Conservation (phyloP, 106 monocot genomes). For the Dactylorhiza incarnata region DNA sequence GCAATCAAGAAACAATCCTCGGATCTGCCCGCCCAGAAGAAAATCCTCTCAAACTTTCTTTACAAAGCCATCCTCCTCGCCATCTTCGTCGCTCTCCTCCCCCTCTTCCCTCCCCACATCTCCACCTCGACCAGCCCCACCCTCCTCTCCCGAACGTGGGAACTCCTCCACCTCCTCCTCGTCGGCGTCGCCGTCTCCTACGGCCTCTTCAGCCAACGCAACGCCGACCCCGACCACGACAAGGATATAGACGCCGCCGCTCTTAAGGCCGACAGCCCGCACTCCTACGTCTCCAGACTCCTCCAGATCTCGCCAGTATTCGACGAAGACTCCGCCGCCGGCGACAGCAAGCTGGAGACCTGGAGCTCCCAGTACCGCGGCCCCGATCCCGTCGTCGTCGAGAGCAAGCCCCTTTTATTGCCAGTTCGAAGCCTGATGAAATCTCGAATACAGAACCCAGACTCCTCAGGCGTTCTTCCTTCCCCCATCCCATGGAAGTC, state of each 20-base stretch:
- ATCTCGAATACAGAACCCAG: neutral
- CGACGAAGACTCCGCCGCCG: conserved; percentile 7
- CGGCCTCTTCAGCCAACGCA: conserved; percentile 70
- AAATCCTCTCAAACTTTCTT: conserved; percentile 23
- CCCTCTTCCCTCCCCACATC: conserved; percentile 40
- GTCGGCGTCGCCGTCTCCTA: conserved; percentile 84
- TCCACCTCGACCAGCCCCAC: conserved; percentile 29
- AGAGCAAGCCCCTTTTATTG: conserved; percentile 25
- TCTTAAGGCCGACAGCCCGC: conserved; percentile 8
- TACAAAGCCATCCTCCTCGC: conserved; percentile 38
- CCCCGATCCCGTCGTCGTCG: conserved; percentile 33
- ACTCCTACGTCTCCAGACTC: conserved; percentile 21
- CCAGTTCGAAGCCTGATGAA: conserved; percentile 50
- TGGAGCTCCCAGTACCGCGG: conserved; percentile 53
- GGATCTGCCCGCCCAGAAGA: neutral
- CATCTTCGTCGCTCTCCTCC: conserved; percentile 38
- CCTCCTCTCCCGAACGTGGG: conserved; percentile 49
- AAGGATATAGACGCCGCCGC: conserved; percentile 10
- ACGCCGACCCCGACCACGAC: conserved; percentile 23
- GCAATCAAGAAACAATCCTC: neutral
- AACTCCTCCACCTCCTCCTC: conserved; percentile 74
- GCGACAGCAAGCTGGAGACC: conserved; percentile 8
- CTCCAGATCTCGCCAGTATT: conserved; percentile 17
- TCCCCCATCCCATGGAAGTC: conserved; percentile 85
- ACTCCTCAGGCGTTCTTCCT: conserved; percentile 26